These are phyloP conservation scores for Puccinia triticina DNA, from an alignment of 1,284 basidiomycete species.

Conservation along the genomic window DNA sequence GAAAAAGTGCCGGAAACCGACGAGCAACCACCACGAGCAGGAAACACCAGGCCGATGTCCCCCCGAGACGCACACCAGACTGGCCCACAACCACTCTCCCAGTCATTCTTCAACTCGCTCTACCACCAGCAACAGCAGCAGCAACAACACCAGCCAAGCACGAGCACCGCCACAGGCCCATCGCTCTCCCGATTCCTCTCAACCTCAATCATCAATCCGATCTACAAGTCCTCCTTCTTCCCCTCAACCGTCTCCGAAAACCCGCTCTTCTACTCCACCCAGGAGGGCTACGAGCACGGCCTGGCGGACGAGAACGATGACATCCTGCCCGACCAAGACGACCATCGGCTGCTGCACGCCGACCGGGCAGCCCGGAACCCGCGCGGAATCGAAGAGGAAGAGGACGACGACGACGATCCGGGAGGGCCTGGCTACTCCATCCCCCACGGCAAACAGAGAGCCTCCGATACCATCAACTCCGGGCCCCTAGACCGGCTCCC, in stretches of 20 bases:
- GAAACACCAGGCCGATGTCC: no score
- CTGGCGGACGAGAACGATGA: slow-evolving; percentile 34
- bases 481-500: neutral
- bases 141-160: slow-evolving; percentile 5
- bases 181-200: slow-evolving; percentile 43
- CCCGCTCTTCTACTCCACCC: slow-evolving; percentile 37
- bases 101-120: slow-evolving; percentile 2
- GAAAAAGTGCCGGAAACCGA: no score
- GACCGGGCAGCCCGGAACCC: neutral
- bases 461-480: neutral
- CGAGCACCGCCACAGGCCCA: slow-evolving; percentile 12
- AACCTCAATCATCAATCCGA: slow-evolving; percentile 39
- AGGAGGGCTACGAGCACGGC: slow-evolving; percentile 27
- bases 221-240: slow-evolving; percentile 37
- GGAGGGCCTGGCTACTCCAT: neutral
- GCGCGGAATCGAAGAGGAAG: slow-evolving; percentile 25
- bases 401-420: slow-evolving; percentile 3
- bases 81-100: slow-evolving; percentile 1
- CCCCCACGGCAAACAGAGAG: neutral
- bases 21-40: no score
- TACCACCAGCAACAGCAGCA: slow-evolving; percentile 15
- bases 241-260: neutral
- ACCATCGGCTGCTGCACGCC: slow-evolving; percentile 11
- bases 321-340: slow-evolving; percentile 41
- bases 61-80: no score